A percentile compares a stretch with the other conserved stretches of the same genome.
Conservation (phyloP, 345 rosid genomes). For the Brassica cretica region DNA sequence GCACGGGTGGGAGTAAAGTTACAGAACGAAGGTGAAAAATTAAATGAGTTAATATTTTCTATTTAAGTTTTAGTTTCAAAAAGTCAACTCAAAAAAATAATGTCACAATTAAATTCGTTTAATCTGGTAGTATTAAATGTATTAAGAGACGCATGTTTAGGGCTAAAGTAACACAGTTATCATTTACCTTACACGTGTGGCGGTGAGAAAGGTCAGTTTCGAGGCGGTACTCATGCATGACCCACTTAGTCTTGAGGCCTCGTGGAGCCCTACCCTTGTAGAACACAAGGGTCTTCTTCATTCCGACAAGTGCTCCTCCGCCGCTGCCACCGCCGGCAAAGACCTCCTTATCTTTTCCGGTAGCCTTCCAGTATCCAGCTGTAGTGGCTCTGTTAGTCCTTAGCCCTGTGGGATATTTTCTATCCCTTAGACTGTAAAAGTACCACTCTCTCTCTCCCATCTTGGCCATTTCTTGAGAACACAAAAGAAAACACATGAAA, state of each 20-base stretch:
- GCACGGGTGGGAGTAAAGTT: slow-evolving; percentile 3
- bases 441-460: slow-evolving; percentile 97
- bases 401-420: slow-evolving; percentile 90
- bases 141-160: slow-evolving; percentile 15
- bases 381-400: slow-evolving; percentile 86
- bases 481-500: neutral
- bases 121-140: neutral
- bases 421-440: slow-evolving; percentile 80
- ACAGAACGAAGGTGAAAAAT: neutral
- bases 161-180: neutral
- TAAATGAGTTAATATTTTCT: neutral
- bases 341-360: slow-evolving; percentile 81
- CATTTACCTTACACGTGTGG: slow-evolving; percentile 76
- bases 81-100: slow-evolving; percentile 24
- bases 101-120: neutral
- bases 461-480: slow-evolving; percentile 58
- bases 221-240: slow-evolving; percentile 94
- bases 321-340: slow-evolving; percentile 50
- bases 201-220: slow-evolving; percentile 76
- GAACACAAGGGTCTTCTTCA: slow-evolving; percentile 87
- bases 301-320: slow-evolving; percentile 66
- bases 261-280: slow-evolving; percentile 89
- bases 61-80: neutral
- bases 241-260: slow-evolving; percentile 92
- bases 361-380: slow-evolving; percentile 94